phyloP scores from a whole-genome alignment of 805 yeast species.

The Metschnikowia cubensis region DNA sequence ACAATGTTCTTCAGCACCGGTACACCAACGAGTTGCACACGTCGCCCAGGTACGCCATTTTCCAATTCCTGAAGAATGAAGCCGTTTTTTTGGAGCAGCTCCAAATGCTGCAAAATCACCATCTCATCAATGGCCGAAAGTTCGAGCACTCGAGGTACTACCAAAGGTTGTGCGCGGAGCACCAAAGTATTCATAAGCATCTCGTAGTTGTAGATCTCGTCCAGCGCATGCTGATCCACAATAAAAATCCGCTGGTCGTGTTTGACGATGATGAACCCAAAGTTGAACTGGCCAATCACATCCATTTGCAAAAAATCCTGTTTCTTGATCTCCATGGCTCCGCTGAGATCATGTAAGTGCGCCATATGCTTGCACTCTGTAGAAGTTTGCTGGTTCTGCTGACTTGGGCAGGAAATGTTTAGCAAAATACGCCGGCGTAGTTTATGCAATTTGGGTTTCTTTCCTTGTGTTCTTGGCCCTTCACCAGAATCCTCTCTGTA shows the following conservation, averaged over 20 bases:
- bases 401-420: not conserved
- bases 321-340: constrained; percentile 47
- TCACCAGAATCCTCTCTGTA: not conserved
- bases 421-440: not conserved
- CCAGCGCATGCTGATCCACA: constrained; percentile 96
- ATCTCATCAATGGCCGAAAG: constrained; percentile 78
- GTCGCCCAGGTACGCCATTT: constrained; percentile 50
- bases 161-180: constrained; percentile 60
- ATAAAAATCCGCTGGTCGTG: constrained; percentile 65
- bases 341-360: constrained; percentile 12
- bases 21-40: constrained; percentile 53
- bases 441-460: not conserved
- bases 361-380: constrained; percentile 6
- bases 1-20: constrained; percentile 71
- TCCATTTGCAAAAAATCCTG: constrained; percentile 71
- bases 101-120: constrained; percentile 55
- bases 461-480: not conserved
- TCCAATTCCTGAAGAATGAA: constrained; percentile 51
- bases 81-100: constrained; percentile 69
- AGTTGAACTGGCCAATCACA: constrained; percentile 88
- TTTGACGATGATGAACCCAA: constrained; percentile 85
- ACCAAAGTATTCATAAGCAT: constrained; percentile 49
- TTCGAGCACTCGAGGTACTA: constrained; percentile 55
- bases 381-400: not conserved
- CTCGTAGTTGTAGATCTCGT: constrained; percentile 92